Base-by-base conservation (phyloP, 345 rosid genomes). In the Eutrema heterophyllum region DNA sequence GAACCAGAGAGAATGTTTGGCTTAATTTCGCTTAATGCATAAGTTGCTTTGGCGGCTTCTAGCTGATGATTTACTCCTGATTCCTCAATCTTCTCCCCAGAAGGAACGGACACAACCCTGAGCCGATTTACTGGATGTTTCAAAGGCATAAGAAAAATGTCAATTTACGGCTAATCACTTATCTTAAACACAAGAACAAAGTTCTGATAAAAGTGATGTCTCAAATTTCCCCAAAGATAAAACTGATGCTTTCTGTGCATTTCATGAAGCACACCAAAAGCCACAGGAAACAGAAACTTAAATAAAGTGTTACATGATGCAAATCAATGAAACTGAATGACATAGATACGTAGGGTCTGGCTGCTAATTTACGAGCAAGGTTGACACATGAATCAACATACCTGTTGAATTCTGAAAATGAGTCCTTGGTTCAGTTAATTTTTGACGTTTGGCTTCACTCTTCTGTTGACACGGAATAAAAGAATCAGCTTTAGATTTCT, bases 401-500 rank as follows among this genome's bases (percentile, higher is more conserved):
- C 77, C 77, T 64, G 50, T 64, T 45, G 65, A 55, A 56, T 72
- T 33, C 30, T 43, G 77, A 44, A 15, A 4, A 33, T 46, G 46
- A 72, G 64, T 24, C 54, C 7, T 12, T 44, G 64, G 70, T 54
- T 73, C 57, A 16, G 16, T 36, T 56, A 65, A 26, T 56, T 33
- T 45, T 73, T 45, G 71, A 64, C 71, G 65, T 26, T 73, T 73
- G 6, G 65, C 40, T 64, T 33, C 67, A 70, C 9, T 16, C 52
- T 61, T 50, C 9, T 51, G 61, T 38, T 61, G 51, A 60, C 3
- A n/a, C 2, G 57, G 48, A 48, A 10, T 36, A 12, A 6, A 7
- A 49, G 67, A 70, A 27, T 11, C 26, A 59, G 41, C 32, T 7
- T 26, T 26, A 36, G 75, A 15, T 27, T 71, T 49, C 50, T 35